Evolutionary conservation across 208 protist species (phyloP).

Genomic region (Leishmania gerbilli): DNA sequence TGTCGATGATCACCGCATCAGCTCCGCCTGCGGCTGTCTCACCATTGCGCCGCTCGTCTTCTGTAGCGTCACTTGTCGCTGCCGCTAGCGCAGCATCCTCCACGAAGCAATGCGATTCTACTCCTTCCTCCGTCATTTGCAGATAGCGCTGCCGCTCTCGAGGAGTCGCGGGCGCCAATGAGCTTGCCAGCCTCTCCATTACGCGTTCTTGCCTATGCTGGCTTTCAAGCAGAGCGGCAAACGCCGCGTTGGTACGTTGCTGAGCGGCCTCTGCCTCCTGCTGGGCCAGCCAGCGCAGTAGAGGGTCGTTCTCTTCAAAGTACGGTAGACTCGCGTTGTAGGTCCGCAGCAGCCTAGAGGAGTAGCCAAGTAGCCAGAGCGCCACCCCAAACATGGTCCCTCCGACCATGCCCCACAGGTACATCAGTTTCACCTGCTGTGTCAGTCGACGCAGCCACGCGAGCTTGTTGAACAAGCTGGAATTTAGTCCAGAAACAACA

Average conservation of each 20-base stretch:
- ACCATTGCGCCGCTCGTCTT: background rate
- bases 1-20: background rate
- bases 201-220: background rate
- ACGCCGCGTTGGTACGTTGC: background rate
- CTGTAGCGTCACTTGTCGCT: background rate
- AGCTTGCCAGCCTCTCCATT: conserved; percentile 2
- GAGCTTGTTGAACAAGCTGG: background rate
- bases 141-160: background rate
- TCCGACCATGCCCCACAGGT: conserved; percentile 26
- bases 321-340: conserved; percentile 16
- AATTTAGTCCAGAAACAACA: background rate
- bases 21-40: background rate
- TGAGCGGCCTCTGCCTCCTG: background rate
- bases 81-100: background rate
- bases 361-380: conserved; percentile 21
- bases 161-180: background rate
- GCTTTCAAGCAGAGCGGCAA: conserved; percentile 1
- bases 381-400: conserved; percentile 21
- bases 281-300: conserved; percentile 5
- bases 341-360: conserved; percentile 12
- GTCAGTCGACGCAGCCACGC: conserved; percentile 1
- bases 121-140: background rate
- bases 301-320: conserved; percentile 8
- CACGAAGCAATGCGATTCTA: background rate
- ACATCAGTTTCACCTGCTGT: conserved; percentile 18